Base-by-base conservation (phyloP, 2,329 filamentous ascomycete genomes). In the Penicillium sp. region DNA sequence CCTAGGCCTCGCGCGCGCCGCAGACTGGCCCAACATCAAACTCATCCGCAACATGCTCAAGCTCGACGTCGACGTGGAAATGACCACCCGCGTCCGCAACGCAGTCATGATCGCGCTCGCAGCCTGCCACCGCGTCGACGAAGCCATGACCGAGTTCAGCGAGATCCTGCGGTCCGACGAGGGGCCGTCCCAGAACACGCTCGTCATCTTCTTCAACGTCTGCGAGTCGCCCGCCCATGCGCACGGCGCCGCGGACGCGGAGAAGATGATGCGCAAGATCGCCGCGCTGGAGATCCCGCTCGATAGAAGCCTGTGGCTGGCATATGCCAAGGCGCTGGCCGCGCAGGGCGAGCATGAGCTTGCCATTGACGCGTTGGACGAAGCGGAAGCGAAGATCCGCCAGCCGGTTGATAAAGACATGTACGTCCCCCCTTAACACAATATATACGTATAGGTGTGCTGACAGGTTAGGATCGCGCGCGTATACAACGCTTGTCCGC, bases 11-110 rank as follows among this genome's bases (percentile, higher is more conserved):
- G 86, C 87, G 3, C 75, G 77, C 28, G 79, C 79, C 8, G 74
- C 71, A 14, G 85, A 89, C 64, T 66, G 74, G 1, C 85, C 89
- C 56, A 85, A 85, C 43, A 76, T 97, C 20, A 83, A 85, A 58
- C 83, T 88, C 60, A 83, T 96, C 2, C 89, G 96, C 75, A 96
- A 97, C 68, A 93, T 96, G 84, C 80, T 97, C 63, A 97, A 96
- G 75, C 86, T 97, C 71, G 94, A 99, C 70, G 81, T 86, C n/a
- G 83, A 84, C 43, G 81, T 97, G 38, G 85, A 92, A 63, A 81
- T 87, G 4, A 86, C 83, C 63, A 97, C 93, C 0, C 79, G 78
- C 55, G 78, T 97, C 2, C 84, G 88, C 64, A 97, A 96, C 65
- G 85, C 88, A 0, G 77, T 97, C 49, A 96, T 99, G 86, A 79